A percentile compares a stretch with the other conserved stretches of the same genome.
These are phyloP conservation scores for Dovyalis caffra DNA, from an alignment of 345 rosid species.

Conservation along the genomic window DNA sequence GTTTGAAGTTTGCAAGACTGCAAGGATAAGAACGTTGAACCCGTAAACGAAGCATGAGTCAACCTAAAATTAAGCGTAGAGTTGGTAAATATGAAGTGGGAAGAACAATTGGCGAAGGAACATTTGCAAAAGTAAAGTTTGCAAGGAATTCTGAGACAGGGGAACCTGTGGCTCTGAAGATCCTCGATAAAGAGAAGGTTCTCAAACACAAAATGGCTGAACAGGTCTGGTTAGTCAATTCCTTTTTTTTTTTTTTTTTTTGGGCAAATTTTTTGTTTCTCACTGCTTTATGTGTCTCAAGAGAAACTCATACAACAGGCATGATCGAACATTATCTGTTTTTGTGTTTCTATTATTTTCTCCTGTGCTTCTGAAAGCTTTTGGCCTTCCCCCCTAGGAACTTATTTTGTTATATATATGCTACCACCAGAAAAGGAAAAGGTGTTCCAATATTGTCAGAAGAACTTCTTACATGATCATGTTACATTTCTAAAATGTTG, in stretches of 20 bases:
- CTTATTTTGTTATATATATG: neutral
- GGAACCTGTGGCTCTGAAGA: conserved; percentile 86
- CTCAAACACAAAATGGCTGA: conserved; percentile 96
- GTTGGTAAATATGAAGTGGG: conserved; percentile 95
- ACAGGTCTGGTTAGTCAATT: conserved; percentile 52
- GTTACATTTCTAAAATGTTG: conserved; percentile 15
- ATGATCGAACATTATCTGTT: too few species aligned
- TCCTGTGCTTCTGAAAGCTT: neutral
- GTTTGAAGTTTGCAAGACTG: conserved; percentile 5
- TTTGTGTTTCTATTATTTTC: neutral
- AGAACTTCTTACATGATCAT: neutral
- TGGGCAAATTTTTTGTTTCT: neutral
- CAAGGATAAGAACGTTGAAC: conserved; percentile 9
- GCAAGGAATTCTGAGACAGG: conserved; percentile 87
- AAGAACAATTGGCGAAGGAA: conserved; percentile 95
- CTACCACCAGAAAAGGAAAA: neutral
- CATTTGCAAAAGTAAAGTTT: conserved; percentile 96
- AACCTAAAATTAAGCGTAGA: conserved; percentile 68
- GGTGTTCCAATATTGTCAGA: neutral
- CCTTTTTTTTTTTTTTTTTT: too few species aligned
- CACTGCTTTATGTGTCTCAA: neutral
- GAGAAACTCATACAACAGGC: neutral
- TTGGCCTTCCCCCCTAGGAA: too few species aligned
- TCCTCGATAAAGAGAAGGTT: conserved; percentile 94
- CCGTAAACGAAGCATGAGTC: conserved; percentile 43